Conservation (phyloP, 192 early-diverging fungal species). For the Funneliformis mosseae region DNA sequence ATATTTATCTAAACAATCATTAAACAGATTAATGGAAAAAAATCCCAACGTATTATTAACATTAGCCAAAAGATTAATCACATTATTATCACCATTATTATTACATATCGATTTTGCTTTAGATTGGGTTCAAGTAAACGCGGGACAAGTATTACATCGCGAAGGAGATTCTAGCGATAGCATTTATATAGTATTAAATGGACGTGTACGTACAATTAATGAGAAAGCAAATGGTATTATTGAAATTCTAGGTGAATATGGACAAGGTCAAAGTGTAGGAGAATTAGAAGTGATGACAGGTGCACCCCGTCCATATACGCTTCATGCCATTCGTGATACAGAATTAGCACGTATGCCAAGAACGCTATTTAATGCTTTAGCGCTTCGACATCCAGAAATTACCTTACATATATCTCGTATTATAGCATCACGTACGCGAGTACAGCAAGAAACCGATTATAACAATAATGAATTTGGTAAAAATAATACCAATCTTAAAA, state of each 20-base stretch:
- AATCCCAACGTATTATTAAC: conserved; percentile 84
- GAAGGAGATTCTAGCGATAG: conserved; percentile 86
- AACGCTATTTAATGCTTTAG: conserved; percentile 91
- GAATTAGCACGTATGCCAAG: conserved; percentile 96
- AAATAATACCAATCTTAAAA: conserved; percentile 94
- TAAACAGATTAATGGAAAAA: conserved; percentile 84
- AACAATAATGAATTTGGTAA: conserved; percentile 54
- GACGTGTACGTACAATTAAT: conserved; percentile 86
- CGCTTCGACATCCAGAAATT: conserved; percentile 85
- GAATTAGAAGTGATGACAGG: conserved; percentile 89
- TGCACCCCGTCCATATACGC: conserved; percentile 72
- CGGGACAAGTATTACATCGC: conserved; percentile 89
- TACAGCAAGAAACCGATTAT: conserved; percentile 45
- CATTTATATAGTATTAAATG: conserved; percentile 91
- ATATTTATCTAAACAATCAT: conserved; percentile 77
- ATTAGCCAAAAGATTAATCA: conserved; percentile 85
- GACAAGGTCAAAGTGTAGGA: conserved; percentile 94
- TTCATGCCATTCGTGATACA: conserved; percentile 97
- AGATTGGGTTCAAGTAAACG: conserved; percentile 95
- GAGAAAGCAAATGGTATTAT: conserved; percentile 67
- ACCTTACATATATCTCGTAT: conserved; percentile 89
- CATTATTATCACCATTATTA: conserved; percentile 73
- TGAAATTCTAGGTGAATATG: conserved; percentile 89
- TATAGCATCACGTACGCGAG: conserved; percentile 72
- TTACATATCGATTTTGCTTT: conserved; percentile 82